These are phyloP conservation scores for Leucogyrophana mollusca DNA, from an alignment of 768 basidiomycete species.

Conservation along the genomic window DNA sequence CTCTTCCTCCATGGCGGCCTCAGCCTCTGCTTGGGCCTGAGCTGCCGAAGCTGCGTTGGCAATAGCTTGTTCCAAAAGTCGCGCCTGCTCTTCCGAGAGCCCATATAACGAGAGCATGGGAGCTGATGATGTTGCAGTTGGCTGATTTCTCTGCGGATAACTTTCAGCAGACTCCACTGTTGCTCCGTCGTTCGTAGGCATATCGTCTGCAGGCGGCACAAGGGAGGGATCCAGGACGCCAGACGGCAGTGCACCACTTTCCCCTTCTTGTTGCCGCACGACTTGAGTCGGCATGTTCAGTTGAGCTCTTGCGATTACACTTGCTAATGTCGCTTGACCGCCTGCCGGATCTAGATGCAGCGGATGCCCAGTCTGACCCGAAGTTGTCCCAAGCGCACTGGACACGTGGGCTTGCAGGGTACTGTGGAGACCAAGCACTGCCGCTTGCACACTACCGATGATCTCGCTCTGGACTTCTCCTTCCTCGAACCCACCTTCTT, in stretches of 20 bases:
- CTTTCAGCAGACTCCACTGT: conserved; percentile 6
- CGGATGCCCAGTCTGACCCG: conserved; percentile 28
- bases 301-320: conserved; percentile 72
- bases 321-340: conserved; percentile 68
- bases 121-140: conserved; percentile 8
- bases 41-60: conserved; percentile 73
- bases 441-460: conserved; percentile 48
- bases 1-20: conserved; percentile 73
- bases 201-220: conserved; percentile 5
- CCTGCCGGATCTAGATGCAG: conserved; percentile 42
- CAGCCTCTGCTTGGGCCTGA: conserved; percentile 76
- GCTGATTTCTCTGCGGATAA: conserved; percentile 2
- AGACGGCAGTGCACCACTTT: conserved; percentile 1
- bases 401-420: conserved; percentile 59
- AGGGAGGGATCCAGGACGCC: conserved; percentile 13
- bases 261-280: conserved; percentile 9
- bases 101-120: conserved; percentile 64
- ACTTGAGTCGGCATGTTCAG: conserved; percentile 31
- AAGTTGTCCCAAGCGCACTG: conserved; percentile 43
- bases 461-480: conserved; percentile 55
- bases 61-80: conserved; percentile 68
- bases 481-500: conserved; percentile 46
- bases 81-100: conserved; percentile 71
- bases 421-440: conserved; percentile 53
- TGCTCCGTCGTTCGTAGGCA: conserved; percentile 5